phyloP scores from a whole-genome alignment of 148 eudicot species.

The Chenopodium formosanum region DNA sequence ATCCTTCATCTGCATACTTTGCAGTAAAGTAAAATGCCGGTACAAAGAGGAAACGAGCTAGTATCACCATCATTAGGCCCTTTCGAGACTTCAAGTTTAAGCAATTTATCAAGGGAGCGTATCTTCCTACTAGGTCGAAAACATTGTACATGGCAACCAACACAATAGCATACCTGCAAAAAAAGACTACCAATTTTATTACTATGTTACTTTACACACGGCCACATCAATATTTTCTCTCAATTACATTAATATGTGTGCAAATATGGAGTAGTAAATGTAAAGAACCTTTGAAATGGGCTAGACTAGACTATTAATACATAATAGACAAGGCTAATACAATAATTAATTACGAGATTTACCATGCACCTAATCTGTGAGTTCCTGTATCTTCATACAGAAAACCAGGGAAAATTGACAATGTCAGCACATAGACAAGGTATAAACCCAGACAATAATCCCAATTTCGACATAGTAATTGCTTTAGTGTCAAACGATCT shows the following conservation, averaged over 20 bases:
- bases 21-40: conserved; percentile 73
- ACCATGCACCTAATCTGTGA: conserved; percentile 59
- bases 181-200: neutral
- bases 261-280: too few relatives aligned
- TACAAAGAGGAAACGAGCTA: conserved; percentile 50
- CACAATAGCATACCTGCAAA: conserved; percentile 56
- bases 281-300: too few relatives aligned
- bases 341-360: conserved; percentile 16
- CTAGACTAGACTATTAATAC: too few relatives aligned
- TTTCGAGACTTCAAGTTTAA: conserved; percentile 43
- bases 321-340: neutral
- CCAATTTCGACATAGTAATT: conserved; percentile 45
- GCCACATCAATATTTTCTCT: too few relatives aligned
- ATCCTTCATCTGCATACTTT: conserved; percentile 81
- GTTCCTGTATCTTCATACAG: conserved; percentile 66
- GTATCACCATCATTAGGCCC: conserved; percentile 36
- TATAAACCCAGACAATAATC: conserved; percentile 61
- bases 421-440: conserved; percentile 56
- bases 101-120: conserved; percentile 40
- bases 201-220: neutral
- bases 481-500: conserved; percentile 45
- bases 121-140: conserved; percentile 57
- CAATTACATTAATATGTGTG: too few relatives aligned
- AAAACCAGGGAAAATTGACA: conserved; percentile 82
- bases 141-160: conserved; percentile 62